Evolutionary conservation across 2,329 filamentous ascomycete genomes (phyloP).

Genomic region (Aspergillus vadensis): DNA sequence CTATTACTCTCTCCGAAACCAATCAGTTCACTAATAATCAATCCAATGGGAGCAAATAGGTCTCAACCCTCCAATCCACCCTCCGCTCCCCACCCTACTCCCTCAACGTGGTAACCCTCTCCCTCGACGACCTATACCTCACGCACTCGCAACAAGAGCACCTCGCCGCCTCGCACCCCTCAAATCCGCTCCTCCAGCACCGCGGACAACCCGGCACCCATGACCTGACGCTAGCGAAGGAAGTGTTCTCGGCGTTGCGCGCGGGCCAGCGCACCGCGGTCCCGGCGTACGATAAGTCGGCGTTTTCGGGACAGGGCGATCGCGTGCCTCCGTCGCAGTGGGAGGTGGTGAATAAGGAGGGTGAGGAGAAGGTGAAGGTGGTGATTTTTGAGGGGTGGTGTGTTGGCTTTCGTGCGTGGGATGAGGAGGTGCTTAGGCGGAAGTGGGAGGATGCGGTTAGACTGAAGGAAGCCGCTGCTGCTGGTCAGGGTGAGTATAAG

Average conservation of each 20-base stretch:
- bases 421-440: constrained; percentile 56
- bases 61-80: constrained; percentile 64
- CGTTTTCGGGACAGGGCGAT: constrained; percentile 74
- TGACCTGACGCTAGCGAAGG: constrained; percentile 66
- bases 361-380: constrained; percentile 53
- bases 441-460: constrained; percentile 54
- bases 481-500: constrained; percentile 36
- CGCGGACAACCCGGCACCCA: constrained; percentile 84
- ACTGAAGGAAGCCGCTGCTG: constrained; percentile 49
- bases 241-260: constrained; percentile 64
- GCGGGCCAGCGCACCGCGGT: constrained; percentile 59
- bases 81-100: constrained; percentile 61
- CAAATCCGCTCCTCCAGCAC: constrained; percentile 76
- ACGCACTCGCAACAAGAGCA: constrained; percentile 67
- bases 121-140: constrained; percentile 89
- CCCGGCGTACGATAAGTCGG: constrained; percentile 82
- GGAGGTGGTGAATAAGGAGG: constrained; percentile 52
- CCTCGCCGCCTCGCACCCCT: constrained; percentile 65
- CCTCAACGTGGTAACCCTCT: constrained; percentile 69
- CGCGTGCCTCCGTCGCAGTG: constrained; percentile 65
- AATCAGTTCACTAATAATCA: no score
- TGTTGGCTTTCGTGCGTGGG: constrained; percentile 73
- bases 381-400: constrained; percentile 91
- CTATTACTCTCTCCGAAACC: not conserved
- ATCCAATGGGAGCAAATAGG: constrained; percentile 33